A percentile compares a stretch with the other conserved stretches of the same genome.
Conservation (phyloP, 2,329 filamentous ascomycete genomes). For the Epichloe amarillans region DNA sequence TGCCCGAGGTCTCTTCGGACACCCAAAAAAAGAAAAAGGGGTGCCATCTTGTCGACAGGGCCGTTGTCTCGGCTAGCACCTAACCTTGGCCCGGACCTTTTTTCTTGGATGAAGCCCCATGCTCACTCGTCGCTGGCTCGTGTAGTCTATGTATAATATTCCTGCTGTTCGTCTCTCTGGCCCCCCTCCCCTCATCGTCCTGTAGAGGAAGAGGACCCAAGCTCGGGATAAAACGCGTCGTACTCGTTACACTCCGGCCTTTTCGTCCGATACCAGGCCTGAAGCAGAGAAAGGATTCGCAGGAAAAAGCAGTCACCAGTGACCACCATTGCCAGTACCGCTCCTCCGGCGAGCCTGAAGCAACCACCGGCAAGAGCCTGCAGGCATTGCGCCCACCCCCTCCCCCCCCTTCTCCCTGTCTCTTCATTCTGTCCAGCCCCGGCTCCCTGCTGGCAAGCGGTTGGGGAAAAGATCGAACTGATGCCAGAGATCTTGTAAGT, state of each 20-base stretch:
- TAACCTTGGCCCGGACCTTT: not conserved
- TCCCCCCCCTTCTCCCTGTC: not conserved
- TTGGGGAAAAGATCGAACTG: conserved; percentile 7
- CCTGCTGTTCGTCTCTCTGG: not conserved
- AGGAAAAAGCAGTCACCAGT: not conserved
- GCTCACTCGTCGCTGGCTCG: not conserved
- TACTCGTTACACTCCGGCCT: not conserved
- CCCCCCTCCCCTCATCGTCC: not conserved
- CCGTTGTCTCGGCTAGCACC: not conserved
- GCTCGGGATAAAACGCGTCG: not conserved
- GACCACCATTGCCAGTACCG: not conserved
- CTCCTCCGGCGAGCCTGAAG: not conserved
- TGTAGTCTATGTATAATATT: not conserved
- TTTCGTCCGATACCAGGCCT: not conserved
- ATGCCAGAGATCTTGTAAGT: conserved; percentile 8
- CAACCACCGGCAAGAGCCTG: not conserved
- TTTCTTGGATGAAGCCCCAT: not conserved
- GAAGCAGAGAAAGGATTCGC: not conserved
- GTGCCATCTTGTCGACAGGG: not conserved
- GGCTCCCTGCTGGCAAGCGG: conserved; percentile 2
- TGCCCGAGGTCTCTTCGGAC: too few relatives aligned
- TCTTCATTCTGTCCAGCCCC: not conserved
- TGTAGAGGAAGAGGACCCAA: not conserved
- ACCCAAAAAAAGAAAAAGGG: too few relatives aligned
- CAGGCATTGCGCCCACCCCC: not conserved